phyloP scores from a whole-genome alignment of 148 eudicot species.

The Camellia granthamiana region DNA sequence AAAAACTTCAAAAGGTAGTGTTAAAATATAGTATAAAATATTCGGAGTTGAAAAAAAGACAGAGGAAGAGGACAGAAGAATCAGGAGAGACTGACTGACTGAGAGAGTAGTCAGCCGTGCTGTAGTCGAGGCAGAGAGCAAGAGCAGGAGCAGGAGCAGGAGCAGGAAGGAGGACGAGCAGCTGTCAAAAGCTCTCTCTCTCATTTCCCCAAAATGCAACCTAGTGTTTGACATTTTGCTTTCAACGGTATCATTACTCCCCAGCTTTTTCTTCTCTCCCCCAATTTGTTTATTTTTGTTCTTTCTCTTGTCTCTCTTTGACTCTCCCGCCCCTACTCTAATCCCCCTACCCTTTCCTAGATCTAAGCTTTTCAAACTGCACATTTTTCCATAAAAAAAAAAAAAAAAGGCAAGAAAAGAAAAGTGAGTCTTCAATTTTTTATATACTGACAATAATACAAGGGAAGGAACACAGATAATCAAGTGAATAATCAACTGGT shows the following conservation, averaged over 20 bases:
- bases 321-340: not conserved
- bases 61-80: slow-evolving; percentile 5
- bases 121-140: not conserved
- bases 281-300: not conserved
- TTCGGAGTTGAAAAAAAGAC: not conserved
- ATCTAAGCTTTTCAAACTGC: not conserved
- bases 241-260: slow-evolving; percentile 35
- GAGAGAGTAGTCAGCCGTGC: not conserved
- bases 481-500: too few relatives aligned
- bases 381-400: too few relatives aligned
- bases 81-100: not conserved
- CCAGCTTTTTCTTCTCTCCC: slow-evolving; percentile 11
- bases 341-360: not conserved
- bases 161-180: slow-evolving; percentile 1
- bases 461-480: fast-evolving
- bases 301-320: not conserved
- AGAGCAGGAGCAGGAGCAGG: too few relatives aligned
- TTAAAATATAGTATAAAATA: not conserved
- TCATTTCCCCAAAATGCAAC: slow-evolving; percentile 27
- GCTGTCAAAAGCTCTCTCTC: not conserved
- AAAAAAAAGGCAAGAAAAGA: too few relatives aligned
- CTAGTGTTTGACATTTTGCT: slow-evolving; percentile 46
- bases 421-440: too few relatives aligned
- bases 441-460: fast-evolving
- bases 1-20: not conserved